Percentiles rank a stretch among this genome's conserved stretches.
Conservation (phyloP, 176 grass and related monocot species). For the Saccharum spontaneum region DNA sequence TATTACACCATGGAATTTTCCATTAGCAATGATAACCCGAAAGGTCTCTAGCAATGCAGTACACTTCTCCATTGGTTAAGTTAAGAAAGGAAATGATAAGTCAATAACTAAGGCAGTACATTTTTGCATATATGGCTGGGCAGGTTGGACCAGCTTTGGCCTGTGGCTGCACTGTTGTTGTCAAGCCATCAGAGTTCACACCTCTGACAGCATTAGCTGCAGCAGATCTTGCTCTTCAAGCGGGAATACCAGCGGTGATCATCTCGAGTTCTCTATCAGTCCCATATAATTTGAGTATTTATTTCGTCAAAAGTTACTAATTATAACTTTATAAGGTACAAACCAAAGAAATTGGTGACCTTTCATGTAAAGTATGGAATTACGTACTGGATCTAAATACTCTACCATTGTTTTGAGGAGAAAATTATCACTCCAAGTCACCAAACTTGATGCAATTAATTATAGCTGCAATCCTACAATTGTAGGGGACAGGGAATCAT, state of each 20-base stretch:
- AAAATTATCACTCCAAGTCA: background rate
- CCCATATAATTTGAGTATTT: constrained; percentile 21
- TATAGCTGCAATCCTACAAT: background rate
- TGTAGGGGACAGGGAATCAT: background rate
- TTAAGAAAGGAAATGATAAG: background rate
- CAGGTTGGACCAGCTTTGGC: constrained; percentile 98
- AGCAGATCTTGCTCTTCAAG: constrained; percentile 97
- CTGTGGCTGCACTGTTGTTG: constrained; percentile 89
- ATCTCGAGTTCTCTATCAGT: constrained; percentile 25
- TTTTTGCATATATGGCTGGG: constrained; percentile 3
- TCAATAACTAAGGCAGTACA: constrained; percentile 3
- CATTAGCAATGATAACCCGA: constrained; percentile 97
- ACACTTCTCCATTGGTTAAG: constrained; percentile 1
- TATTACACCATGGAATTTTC: constrained; percentile 99
- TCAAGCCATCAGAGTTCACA: constrained; percentile 97
- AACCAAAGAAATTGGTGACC: background rate
- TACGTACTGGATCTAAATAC: background rate
- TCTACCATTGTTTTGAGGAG: constrained; percentile 7
- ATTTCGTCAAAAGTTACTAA: constrained; percentile 4
- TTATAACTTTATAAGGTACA: background rate
- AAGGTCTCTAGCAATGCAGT: constrained; percentile 55
- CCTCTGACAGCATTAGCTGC: constrained; percentile 96
- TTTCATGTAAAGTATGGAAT: background rate
- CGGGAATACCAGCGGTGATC: constrained; percentile 90
- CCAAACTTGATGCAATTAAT: background rate